phyloP scores from a whole-genome alignment of 2,329 filamentous ascomycete species.

The Neofusicoccum parvum region DNA sequence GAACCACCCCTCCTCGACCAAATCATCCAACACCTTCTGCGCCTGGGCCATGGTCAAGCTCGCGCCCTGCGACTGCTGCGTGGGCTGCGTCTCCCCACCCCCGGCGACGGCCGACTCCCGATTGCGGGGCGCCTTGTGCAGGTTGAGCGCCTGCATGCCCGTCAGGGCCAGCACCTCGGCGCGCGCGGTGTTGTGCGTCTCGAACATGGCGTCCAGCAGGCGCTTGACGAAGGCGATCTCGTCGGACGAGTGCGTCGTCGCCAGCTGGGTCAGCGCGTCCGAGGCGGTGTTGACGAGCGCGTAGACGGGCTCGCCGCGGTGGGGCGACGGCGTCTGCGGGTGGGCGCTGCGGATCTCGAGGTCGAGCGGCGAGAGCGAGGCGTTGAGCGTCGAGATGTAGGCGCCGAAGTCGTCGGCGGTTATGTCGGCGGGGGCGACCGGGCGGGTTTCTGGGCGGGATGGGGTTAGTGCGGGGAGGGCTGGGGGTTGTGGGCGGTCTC shows the following conservation, averaged over 20 bases:
- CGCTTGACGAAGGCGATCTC: slow-evolving; percentile 90
- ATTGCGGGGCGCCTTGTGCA: slow-evolving; percentile 53
- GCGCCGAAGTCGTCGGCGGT: slow-evolving; percentile 67
- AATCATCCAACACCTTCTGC: slow-evolving; percentile 67
- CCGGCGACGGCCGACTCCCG: slow-evolving; percentile 36
- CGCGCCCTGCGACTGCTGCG: slow-evolving; percentile 25
- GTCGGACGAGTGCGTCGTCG: slow-evolving; percentile 76
- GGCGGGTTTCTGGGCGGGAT: slow-evolving; percentile 28
- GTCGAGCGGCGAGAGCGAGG: slow-evolving; percentile 76
- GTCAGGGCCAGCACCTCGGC: slow-evolving; percentile 83
- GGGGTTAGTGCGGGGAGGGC: background rate
- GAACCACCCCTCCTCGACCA: slow-evolving; percentile 84
- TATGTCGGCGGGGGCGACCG: slow-evolving; percentile 63
- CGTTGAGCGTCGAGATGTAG: slow-evolving; percentile 71
- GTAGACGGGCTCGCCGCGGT: slow-evolving; percentile 59
- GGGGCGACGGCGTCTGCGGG: slow-evolving; percentile 60
- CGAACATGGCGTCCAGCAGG: slow-evolving; percentile 88
- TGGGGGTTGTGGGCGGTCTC: slow-evolving; percentile 11
- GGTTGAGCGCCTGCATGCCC: slow-evolving; percentile 74
- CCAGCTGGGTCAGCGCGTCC: slow-evolving; percentile 82
- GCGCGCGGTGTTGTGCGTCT: slow-evolving; percentile 77
- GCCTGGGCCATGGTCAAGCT: slow-evolving; percentile 76
- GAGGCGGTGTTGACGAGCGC: slow-evolving; percentile 86
- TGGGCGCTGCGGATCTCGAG: slow-evolving; percentile 78
- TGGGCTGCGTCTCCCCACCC: slow-evolving; percentile 44